Base-by-base conservation (phyloP, 116 monocot genomes). In the Trichopus zeylanicus region DNA sequence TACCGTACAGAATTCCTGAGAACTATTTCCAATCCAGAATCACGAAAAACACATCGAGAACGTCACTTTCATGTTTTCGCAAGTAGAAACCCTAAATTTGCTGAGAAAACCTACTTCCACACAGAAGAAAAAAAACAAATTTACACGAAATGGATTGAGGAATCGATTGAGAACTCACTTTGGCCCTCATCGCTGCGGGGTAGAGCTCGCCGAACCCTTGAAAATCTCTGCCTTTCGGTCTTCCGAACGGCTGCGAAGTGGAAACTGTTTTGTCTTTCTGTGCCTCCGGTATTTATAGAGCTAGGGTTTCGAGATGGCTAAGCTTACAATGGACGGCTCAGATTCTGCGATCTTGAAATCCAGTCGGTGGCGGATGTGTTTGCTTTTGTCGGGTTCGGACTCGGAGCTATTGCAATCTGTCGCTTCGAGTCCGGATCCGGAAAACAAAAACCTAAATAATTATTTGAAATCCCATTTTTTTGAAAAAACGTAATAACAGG, bases 121-220 rank as follows among this genome's bases (percentile, higher is more conserved):
- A 42, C 42, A 42, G 7, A 42, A 42, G 18, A 16, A 13, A 16
- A 42, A 0, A 42, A 1, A 9, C 12, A 42, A 1, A 9, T 15
- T n/a, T 42, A 16, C 42, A n/a, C n/a, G 42, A 42, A 42, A 42
- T 42, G 1, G 0, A 42, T 16, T 16, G 42, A 42, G 9, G 1
- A 10, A 32, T 33, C 20, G 34, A 57, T 57, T 9, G 18, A 19
- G 20, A 46, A 25, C 61, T 61, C n/a, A 61, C 61, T 46, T 61
- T 61, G 28, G 61, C 61, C 42, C 61, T 46, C 61, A 61, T 61
- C 15, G 42, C 47, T 1, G 39, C 46, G n/a, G n/a, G 33, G 12
- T 60, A 26, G 2, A 47, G 58, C 12, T 21, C 31, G 1, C 22
- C 12, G 19, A 35, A 59, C 31, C 35, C 58, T 38, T 18, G 8